Evolutionary conservation across 1,139 yeast species (phyloP).

Genomic region (Yamadazyma trypodendri): DNA sequence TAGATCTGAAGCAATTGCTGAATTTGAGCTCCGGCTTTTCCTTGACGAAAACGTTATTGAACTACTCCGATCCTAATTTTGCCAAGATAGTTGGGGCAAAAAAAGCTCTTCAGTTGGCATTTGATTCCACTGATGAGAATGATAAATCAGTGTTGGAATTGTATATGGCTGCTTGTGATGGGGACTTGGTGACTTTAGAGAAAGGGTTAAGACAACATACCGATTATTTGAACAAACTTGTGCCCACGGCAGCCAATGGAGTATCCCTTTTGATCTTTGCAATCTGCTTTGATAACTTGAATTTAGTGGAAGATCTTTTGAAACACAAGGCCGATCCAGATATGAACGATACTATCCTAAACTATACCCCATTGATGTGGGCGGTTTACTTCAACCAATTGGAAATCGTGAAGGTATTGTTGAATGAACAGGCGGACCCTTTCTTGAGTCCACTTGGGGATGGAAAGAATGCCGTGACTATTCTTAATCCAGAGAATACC

Average conservation of each 20-base stretch:
- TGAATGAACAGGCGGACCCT: constrained; percentile 45
- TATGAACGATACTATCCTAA: constrained; percentile 29
- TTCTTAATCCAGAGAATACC: constrained; percentile 31
- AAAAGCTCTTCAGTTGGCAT: constrained; percentile 33
- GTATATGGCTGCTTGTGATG: constrained; percentile 51
- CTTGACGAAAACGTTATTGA: constrained; percentile 13
- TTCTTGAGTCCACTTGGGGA: constrained; percentile 29
- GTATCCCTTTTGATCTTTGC: constrained; percentile 52
- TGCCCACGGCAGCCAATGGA: constrained; percentile 42
- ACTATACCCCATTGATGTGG: constrained; percentile 49
- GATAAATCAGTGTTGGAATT: constrained; percentile 25
- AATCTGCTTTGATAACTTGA: constrained; percentile 46
- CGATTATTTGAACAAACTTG: constrained; percentile 22
- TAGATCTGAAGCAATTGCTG: constrained; percentile 7
- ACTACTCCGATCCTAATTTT: constrained; percentile 37
- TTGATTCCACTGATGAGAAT: constrained; percentile 17
- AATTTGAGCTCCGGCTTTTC: constrained; percentile 8
- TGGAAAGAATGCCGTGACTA: constrained; percentile 32
- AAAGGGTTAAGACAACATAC: constrained; percentile 31
- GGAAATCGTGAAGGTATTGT: constrained; percentile 32
- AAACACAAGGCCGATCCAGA: constrained; percentile 41
- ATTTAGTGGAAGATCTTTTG: constrained; percentile 44
- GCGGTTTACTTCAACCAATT: constrained; percentile 42
- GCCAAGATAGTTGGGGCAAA: constrained; percentile 48
- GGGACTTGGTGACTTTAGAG: constrained; percentile 47